A percentile compares a stretch with the other conserved stretches of the same genome.
Evolutionary conservation across 73 alveolate species (phyloP).

Genomic region (Paramecium pentaurelia): DNA sequence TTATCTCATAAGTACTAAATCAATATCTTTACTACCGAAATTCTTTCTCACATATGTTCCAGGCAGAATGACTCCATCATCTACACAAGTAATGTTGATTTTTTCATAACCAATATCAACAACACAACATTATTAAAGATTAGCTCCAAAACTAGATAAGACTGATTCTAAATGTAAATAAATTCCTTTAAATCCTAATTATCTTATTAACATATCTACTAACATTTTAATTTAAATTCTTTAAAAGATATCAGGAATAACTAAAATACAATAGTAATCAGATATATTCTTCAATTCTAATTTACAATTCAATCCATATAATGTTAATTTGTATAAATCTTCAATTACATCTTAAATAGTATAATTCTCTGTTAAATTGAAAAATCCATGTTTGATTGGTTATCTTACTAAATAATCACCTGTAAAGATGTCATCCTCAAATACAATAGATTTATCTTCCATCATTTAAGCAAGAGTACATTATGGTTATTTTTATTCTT

Average conservation of each 20-base stretch:
- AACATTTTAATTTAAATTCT: conserved; percentile 78
- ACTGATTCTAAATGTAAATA: conserved; percentile 95
- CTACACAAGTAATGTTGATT: conserved; percentile 89
- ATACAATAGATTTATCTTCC: conserved; percentile 27
- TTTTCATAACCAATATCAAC: conserved; percentile 97
- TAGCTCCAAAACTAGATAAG: conserved; percentile 95
- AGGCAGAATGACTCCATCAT: conserved; percentile 94
- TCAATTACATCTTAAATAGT: conserved; percentile 44
- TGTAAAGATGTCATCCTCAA: conserved; percentile 56
- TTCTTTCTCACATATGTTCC: conserved; percentile 88
- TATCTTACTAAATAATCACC: conserved; percentile 42
- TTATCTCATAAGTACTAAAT: conserved; percentile 66
- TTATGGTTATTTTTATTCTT: conserved; percentile 1
- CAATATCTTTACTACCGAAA: conserved; percentile 95
- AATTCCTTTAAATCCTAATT: conserved; percentile 88
- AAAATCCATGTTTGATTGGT: conserved; percentile 60
- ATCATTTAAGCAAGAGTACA: background rate
- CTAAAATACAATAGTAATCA: conserved; percentile 71
- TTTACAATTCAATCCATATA: conserved; percentile 15
- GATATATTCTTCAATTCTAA: conserved; percentile 49
- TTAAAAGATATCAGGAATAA: conserved; percentile 83
- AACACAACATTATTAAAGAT: conserved; percentile 90
- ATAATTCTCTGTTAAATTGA: conserved; percentile 18
- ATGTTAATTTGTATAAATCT: conserved; percentile 47
- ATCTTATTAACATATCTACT: conserved; percentile 79